Conservation (phyloP, 1,284 basidiomycete species). For the Puccinia novopanici region DNA sequence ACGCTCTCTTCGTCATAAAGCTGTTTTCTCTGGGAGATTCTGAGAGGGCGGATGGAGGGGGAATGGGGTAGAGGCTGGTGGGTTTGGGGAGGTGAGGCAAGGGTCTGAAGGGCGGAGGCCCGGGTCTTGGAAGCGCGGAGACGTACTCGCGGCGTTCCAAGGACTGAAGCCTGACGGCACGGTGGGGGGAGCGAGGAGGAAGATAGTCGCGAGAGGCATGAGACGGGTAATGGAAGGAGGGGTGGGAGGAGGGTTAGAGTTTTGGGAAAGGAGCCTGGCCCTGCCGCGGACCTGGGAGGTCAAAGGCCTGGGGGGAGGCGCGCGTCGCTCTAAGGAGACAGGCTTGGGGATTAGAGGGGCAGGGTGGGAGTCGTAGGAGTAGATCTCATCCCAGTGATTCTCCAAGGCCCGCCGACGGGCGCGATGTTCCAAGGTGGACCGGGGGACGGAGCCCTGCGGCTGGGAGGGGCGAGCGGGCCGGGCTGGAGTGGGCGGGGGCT, state of each 20-base stretch:
- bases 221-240: neutral
- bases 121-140: neutral
- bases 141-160: neutral
- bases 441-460: neutral
- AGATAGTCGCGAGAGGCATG: neutral
- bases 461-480: neutral
- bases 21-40: neutral
- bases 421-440: conserved; percentile 8
- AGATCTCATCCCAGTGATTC: neutral
- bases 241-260: neutral
- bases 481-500: neutral
- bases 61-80: neutral
- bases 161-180: neutral
- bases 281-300: neutral
- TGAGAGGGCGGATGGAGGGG: neutral
- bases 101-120: neutral
- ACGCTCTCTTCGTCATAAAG: neutral
- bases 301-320: neutral
- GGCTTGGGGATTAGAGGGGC: too few species aligned
- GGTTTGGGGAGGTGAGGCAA: neutral
- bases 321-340: neutral
- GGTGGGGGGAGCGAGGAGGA: neutral
- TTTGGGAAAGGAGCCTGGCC: neutral
- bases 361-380: neutral
- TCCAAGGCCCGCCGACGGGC: neutral